A percentile compares a stretch with the other conserved stretches of the same genome.
Conservation (phyloP, 1,284 basidiomycete species). For the Boletellus sp. region DNA sequence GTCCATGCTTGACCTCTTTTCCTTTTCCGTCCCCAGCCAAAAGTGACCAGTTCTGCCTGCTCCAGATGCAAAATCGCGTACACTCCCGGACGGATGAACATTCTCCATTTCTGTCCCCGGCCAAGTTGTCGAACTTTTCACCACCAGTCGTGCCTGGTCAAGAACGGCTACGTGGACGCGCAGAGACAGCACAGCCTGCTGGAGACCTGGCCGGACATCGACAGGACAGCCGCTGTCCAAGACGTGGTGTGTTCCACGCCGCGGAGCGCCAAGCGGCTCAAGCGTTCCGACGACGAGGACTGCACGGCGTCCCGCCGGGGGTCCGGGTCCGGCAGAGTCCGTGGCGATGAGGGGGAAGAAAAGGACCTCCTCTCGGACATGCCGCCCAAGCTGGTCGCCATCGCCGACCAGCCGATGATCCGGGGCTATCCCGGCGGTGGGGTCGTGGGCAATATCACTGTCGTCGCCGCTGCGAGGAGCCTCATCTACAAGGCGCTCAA, state of each 20-base stretch:
- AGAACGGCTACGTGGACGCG: conserved; percentile 31
- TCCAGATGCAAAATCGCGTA: conserved; percentile 40
- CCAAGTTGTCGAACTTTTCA: conserved; percentile 41
- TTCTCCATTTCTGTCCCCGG: conserved; percentile 53
- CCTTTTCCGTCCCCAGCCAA: conserved; percentile 29
- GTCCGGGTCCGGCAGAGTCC: too few relatives aligned
- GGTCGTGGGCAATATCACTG: conserved; percentile 43
- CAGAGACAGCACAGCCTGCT: neutral
- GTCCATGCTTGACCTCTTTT: neutral
- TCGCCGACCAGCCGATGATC: conserved; percentile 48
- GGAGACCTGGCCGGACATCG: conserved; percentile 16
- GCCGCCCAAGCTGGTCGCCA: conserved; percentile 34
- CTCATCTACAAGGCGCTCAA: conserved; percentile 37
- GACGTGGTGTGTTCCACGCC: neutral
- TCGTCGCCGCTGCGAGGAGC: conserved; percentile 40
- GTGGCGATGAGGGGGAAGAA: too few relatives aligned
- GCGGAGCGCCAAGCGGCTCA: conserved; percentile 15
- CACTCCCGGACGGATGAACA: conserved; percentile 31
- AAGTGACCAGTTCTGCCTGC: conserved; percentile 34
- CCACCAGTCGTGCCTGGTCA: conserved; percentile 41
- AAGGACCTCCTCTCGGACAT: conserved; percentile 25
- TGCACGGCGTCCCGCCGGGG: too few relatives aligned
- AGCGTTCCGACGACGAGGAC: neutral
- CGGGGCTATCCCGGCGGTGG: conserved; percentile 39
- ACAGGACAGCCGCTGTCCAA: conserved; percentile 9